These are phyloP conservation scores for Scutellaria minor DNA, from an alignment of 257 asterid genomes.

Conservation along the genomic window DNA sequence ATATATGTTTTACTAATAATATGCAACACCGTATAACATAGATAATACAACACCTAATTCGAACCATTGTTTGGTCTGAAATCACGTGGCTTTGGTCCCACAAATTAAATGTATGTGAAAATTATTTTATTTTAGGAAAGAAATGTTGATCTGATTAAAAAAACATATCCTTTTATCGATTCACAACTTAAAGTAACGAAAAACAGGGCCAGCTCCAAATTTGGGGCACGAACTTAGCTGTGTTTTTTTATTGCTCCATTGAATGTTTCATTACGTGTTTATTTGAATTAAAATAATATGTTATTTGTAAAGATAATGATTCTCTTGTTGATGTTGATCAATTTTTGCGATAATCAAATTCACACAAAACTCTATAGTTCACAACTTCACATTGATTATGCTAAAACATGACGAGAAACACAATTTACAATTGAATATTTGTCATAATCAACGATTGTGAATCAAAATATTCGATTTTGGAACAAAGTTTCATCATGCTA, in stretches of 20 bases:
- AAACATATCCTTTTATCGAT: slow-evolving; percentile 46
- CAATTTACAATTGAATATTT: too few species aligned
- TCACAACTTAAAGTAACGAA: slow-evolving; percentile 44
- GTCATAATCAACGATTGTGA: too few species aligned
- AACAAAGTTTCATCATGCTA: too few species aligned
- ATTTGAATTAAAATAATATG: neutral
- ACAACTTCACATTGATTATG: too few species aligned
- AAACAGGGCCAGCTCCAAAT: slow-evolving; percentile 40
- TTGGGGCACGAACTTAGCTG: slow-evolving; percentile 62
- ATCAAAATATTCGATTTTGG: too few species aligned
- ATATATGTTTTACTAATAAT: too few species aligned
- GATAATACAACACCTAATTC: neutral
- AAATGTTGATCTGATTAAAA: slow-evolving; percentile 35
- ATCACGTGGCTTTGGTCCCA: slow-evolving; percentile 86
- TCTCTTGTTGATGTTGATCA: neutral
- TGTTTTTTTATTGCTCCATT: slow-evolving; percentile 34
- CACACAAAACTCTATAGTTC: too few species aligned
- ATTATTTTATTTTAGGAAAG: slow-evolving; percentile 27
- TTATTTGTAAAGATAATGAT: neutral
- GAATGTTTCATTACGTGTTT: slow-evolving; percentile 3
- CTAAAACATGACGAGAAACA: too few species aligned
- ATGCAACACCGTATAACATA: neutral
- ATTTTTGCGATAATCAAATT: neutral
- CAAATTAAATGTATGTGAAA: slow-evolving; percentile 27
- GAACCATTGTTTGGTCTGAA: neutral